Base-by-base conservation (phyloP, 768 basidiomycete genomes). In the Mycena kentingensis region DNA sequence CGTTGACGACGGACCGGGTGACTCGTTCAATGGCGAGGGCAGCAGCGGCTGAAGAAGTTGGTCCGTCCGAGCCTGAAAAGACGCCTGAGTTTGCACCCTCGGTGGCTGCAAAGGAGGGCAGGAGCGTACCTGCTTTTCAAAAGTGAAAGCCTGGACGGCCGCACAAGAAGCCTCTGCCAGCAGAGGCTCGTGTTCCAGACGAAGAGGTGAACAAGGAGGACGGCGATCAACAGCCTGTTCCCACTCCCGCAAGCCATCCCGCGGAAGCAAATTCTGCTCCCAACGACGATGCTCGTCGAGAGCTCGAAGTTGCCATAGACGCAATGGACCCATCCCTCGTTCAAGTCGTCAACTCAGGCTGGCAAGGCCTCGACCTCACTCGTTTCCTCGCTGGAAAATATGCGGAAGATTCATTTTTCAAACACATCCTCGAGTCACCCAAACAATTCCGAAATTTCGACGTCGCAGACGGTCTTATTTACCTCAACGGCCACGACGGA, bases 381-480 rank as follows among this genome's bases (percentile, higher is more conserved):
- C 26, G 35, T 7, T 27, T 48, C 12, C 12, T 54, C 2, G 52
- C 28, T 3, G 16, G 39, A 24, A 27, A 39, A 2, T 52, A 52
- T 28, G 43, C 3, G 11, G 37, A 54, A 16, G 52, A 54, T 44
- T 3, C 16, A 15, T 44, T 55, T 29, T 50, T 45, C 44, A 51
- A 51, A 21, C 16, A 38, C 8, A 53, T 58, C 19, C 46, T 58
- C 18, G 47, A 38, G 1, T 24, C 32, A 16, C 57, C 57, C 1
- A 51, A 58, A 27, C 48, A 35, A 3, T 58, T 46, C 38, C 51
- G 49, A 8, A 64, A 62, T 34, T 64, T 63, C 27, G 55, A 58
- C 34, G 32, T 57, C n/a, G 31, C 50, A 26, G 51, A 54, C 29
- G 59, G 54, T 1, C 18, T 62, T 0, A 31, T 64, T 2, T 62